Evolutionary conservation across 148 eudicot genomes (phyloP).

Genomic region (Camellia lanceoleosa): DNA sequence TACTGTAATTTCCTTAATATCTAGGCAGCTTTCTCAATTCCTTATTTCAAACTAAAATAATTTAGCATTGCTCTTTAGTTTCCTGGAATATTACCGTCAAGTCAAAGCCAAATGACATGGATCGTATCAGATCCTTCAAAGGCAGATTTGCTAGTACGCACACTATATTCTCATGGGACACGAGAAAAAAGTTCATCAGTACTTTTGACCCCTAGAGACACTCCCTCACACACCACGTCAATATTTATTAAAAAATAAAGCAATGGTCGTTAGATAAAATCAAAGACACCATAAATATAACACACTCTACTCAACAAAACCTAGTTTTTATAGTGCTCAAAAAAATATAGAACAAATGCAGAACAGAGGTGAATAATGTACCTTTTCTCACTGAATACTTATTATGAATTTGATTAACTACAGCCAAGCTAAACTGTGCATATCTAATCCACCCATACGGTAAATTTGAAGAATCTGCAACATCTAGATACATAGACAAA

Average conservation of each 20-base stretch:
- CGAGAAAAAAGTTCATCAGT: background rate
- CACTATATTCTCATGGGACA: background rate
- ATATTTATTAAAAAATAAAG: background rate
- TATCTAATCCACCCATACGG: conserved; percentile 95
- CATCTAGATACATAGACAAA: conserved; percentile 85
- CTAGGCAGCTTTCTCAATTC: background rate
- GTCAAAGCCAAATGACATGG: background rate
- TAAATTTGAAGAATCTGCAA: conserved; percentile 73
- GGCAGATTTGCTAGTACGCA: background rate
- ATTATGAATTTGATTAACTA: conserved; percentile 66
- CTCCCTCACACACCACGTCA: background rate
- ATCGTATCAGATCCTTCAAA: background rate
- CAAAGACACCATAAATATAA: background rate
- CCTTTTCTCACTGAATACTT: conserved; percentile 78
- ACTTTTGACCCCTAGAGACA: background rate
- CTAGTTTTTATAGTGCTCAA: background rate
- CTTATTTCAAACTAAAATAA: no score
- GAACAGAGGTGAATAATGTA: conserved; percentile 18
- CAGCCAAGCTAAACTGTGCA: conserved; percentile 84
- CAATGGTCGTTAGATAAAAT: background rate
- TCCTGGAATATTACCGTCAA: background rate
- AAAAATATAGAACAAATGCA: background rate
- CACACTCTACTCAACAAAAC: background rate
- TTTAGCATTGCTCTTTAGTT: background rate
- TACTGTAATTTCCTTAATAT: background rate